phyloP scores from a whole-genome alignment of 2,329 filamentous ascomycete species.

The Fusarium nodosum region DNA sequence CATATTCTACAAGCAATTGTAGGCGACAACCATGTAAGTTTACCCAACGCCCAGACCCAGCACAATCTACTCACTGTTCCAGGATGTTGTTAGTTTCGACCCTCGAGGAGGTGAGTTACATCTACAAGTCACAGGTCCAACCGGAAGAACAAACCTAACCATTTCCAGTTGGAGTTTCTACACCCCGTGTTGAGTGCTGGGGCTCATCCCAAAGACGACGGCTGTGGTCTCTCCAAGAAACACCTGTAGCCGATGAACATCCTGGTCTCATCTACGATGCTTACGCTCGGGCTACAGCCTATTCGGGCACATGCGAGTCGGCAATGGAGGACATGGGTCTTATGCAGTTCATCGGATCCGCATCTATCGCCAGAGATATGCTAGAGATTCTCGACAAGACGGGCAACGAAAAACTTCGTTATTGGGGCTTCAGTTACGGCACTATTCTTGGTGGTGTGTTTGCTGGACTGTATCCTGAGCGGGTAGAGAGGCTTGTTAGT shows the following conservation, averaged over 20 bases:
- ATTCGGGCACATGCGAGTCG: conserved; percentile 60
- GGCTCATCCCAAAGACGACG: conserved; percentile 57
- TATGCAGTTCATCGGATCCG: conserved; percentile 59
- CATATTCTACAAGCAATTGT: conserved; percentile 59
- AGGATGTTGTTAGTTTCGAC: conserved; percentile 66
- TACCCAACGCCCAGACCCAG: background rate
- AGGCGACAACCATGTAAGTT: conserved; percentile 60
- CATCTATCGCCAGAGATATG: conserved; percentile 63
- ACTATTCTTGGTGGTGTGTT: conserved; percentile 66
- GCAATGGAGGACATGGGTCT: conserved; percentile 56
- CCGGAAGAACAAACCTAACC: background rate
- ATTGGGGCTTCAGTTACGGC: conserved; percentile 70
- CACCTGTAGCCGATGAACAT: conserved; percentile 62
- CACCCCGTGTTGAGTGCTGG: conserved; percentile 67
- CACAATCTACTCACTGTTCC: background rate
- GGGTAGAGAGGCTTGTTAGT: conserved; percentile 64
- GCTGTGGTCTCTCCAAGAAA: conserved; percentile 60
- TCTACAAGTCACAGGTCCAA: background rate
- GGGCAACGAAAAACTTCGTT: conserved; percentile 60
- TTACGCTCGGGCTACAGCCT: conserved; percentile 59
- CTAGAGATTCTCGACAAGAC: conserved; percentile 61
- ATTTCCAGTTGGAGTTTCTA: conserved; percentile 60
- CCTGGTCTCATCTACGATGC: conserved; percentile 61
- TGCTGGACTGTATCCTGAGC: conserved; percentile 65
- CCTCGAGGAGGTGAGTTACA: conserved; percentile 60